Conservation (phyloP, 2,329 filamentous ascomycete species). For the Alternaria brassicicola region DNA sequence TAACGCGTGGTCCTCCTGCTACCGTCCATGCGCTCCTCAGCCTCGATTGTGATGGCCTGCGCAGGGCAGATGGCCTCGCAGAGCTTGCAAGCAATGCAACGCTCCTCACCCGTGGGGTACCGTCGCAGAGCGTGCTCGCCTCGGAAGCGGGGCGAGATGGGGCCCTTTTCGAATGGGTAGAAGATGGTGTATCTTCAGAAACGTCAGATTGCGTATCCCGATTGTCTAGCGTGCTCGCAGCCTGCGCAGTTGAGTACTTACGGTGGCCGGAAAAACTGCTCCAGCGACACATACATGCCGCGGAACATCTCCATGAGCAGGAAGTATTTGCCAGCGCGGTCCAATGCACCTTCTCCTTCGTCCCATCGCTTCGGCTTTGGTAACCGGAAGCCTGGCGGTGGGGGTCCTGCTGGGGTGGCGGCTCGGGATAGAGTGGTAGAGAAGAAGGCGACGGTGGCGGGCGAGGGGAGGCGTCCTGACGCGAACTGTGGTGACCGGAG, state of each 20-base stretch:
- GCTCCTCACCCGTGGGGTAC: conserved; percentile 97
- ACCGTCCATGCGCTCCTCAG: conserved; percentile 95
- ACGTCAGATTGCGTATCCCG: conserved; percentile 33
- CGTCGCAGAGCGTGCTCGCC: conserved; percentile 95
- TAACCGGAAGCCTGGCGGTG: conserved; percentile 80
- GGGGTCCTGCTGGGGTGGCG: conserved; percentile 75
- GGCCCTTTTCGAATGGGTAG: conserved; percentile 99
- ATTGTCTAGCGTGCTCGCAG: conserved; percentile 3
- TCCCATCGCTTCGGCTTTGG: conserved; percentile 78
- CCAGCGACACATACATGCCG: conserved; percentile 96
- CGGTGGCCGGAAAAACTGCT: conserved; percentile 98
- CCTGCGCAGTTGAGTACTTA: conserved; percentile 62
- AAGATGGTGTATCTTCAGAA: conserved; percentile 86
- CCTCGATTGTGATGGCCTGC: conserved; percentile 98
- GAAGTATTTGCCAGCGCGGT: conserved; percentile 92
- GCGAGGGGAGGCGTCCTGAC: conserved; percentile 45
- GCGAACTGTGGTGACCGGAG: conserved; percentile 44
- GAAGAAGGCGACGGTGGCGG: conserved; percentile 63
- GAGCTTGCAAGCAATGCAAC: conserved; percentile 99
- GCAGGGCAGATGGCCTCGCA: conserved; percentile 98
- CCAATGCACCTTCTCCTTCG: conserved; percentile 76
- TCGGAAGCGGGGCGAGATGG: conserved; percentile 96
- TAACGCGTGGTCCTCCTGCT: conserved; percentile 95
- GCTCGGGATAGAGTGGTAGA: conserved; percentile 66
- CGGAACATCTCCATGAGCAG: conserved; percentile 93